Evolutionary conservation across 495 filamentous ascomycete species (phyloP).

Genomic region (Neurospora cerealis): DNA sequence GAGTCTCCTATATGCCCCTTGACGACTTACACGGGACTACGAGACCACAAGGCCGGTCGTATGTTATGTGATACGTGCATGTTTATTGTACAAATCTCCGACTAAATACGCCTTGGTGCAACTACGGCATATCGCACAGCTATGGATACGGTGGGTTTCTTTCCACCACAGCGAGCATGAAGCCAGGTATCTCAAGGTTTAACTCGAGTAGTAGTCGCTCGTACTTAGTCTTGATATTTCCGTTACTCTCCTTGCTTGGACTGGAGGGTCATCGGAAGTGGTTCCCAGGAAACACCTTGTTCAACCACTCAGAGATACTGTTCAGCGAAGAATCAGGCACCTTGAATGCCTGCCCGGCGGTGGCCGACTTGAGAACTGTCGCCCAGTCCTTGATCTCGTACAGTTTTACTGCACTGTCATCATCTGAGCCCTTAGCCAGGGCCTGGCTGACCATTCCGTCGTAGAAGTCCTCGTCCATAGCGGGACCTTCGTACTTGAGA

Average conservation of each 20-base stretch:
- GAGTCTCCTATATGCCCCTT: background rate
- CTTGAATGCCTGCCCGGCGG: background rate
- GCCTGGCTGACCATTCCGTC: constrained; percentile 9
- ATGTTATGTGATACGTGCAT: background rate
- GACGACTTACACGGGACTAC: background rate
- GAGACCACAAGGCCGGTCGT: background rate
- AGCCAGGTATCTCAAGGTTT: background rate
- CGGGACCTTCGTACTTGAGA: constrained; percentile 2
- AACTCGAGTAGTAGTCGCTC: background rate
- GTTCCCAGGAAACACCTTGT: background rate
- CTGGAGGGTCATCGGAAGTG: background rate
- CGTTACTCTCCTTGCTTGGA: background rate
- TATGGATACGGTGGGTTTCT: background rate
- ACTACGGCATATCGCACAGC: no score
- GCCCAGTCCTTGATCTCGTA: background rate
- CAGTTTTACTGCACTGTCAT: background rate
- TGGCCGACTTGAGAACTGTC: background rate
- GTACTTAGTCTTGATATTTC: no score
- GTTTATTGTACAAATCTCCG: background rate
- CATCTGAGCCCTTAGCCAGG: constrained; percentile 2
- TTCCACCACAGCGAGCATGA: background rate
- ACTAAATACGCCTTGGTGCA: no score
- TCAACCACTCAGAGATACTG: background rate
- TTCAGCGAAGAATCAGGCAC: background rate
- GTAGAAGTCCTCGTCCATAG: constrained; percentile 2